Conservation (phyloP, 2,329 filamentous ascomycete species). For the Incumbomyces delicatus region DNA sequence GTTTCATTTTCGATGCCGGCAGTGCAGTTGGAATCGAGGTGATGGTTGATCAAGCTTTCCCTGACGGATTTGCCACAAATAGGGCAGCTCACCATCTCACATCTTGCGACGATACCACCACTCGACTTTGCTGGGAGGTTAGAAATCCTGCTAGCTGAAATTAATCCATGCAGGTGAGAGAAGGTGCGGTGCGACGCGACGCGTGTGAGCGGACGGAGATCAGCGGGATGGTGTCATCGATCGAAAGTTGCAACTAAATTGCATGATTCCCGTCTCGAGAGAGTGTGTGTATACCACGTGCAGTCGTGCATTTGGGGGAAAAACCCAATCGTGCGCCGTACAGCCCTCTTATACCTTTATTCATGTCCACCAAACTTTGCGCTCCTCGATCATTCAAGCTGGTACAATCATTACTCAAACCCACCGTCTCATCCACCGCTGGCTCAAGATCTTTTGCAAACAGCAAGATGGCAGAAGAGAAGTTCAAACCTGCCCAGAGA, state of each 20-base stretch:
- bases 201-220: not conserved
- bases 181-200: conserved; percentile 1
- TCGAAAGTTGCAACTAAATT: not conserved
- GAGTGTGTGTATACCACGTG: too few relatives aligned
- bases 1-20: conserved; percentile 54
- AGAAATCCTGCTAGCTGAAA: too few relatives aligned
- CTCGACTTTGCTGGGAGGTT: not conserved
- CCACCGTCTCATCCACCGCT: not conserved
- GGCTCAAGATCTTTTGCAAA: conserved; percentile 1
- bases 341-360: not conserved
- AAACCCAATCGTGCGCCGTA: not conserved
- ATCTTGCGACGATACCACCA: not conserved
- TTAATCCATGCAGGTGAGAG: too few relatives aligned
- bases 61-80: conserved; percentile 69
- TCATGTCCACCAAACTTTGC: too few relatives aligned
- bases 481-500: conserved; percentile 37
- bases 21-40: conserved; percentile 77
- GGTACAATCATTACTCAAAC: too few relatives aligned
- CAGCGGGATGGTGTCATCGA: conserved; percentile 1
- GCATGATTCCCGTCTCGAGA: too few relatives aligned
- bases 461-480: conserved; percentile 10
- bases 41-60: conserved; percentile 69
- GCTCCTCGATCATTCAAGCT: too few relatives aligned
- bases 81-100: conserved; percentile 59
- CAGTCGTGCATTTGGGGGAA: too few relatives aligned